Evolutionary conservation across 495 filamentous ascomycete genomes (phyloP).

Genomic region (Trichoderma asperelloides): DNA sequence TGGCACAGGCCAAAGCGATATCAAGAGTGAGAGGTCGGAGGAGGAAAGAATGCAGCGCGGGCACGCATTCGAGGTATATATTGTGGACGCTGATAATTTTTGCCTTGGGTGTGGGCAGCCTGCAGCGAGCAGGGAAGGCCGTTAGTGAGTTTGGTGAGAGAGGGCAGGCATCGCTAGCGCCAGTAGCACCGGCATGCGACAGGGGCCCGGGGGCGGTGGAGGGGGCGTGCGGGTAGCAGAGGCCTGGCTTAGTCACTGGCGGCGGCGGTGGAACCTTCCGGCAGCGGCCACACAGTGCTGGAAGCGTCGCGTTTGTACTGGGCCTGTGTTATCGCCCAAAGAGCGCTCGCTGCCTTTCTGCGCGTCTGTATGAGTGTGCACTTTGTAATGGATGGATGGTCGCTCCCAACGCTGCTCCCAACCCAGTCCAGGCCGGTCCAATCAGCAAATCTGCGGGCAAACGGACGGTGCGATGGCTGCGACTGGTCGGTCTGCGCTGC

Average conservation of each 20-base stretch:
- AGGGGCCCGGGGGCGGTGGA: neutral
- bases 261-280: conserved; percentile 1
- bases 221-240: neutral
- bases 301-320: neutral
- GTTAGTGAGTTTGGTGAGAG: neutral
- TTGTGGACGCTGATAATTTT: conserved; percentile 1
- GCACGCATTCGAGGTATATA: conserved; percentile 7
- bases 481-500: neutral
- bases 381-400: neutral
- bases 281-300: conserved; percentile 7
- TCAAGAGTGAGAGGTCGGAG: neutral
- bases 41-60: conserved; percentile 2
- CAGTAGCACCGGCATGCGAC: conserved; percentile 3
- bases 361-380: neutral
- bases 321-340: neutral
- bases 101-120: neutral
- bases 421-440: no score
- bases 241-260: conserved; percentile 2
- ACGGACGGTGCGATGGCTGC: neutral
- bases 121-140: neutral
- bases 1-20: conserved; percentile 10
- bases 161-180: neutral
- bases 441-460: no score
- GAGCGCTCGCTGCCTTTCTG: neutral
- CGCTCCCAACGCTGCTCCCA: neutral